Percentiles rank a stretch among this genome's conserved stretches.
phyloP scores from a whole-genome alignment of 352 stramenopile species.

The Globisporangium camurandrum region DNA sequence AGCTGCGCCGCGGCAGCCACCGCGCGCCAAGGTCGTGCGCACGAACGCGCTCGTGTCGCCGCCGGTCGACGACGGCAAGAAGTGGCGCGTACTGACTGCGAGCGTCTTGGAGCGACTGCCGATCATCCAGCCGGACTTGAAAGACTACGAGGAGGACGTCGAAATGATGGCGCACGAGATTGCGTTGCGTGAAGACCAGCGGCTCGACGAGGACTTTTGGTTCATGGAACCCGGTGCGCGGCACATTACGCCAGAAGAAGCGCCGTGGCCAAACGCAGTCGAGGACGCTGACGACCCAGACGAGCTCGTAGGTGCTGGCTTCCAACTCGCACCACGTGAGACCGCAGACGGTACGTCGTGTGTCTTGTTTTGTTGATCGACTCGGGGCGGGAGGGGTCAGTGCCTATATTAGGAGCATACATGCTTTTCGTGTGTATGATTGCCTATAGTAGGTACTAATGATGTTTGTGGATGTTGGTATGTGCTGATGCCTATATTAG shows the following conservation, averaged over 20 bases:
- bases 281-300: constrained; percentile 57
- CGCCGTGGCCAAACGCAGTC: constrained; percentile 45
- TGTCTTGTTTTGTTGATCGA: neutral
- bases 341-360: constrained; percentile 40
- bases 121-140: constrained; percentile 63
- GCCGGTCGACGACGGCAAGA: constrained; percentile 64
- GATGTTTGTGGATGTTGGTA: neutral
- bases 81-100: constrained; percentile 69
- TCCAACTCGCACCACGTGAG: constrained; percentile 68
- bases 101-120: constrained; percentile 68
- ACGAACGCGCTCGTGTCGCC: constrained; percentile 54
- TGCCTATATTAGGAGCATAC: neutral
- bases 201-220: constrained; percentile 79
- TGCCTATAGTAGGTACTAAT: neutral
- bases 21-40: constrained; percentile 37
- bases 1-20: constrained; percentile 30
- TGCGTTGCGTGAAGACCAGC: constrained; percentile 61
- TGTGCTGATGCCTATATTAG: constrained; percentile 10
- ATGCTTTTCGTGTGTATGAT: neutral
- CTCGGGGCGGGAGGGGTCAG: neutral
- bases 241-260: constrained; percentile 73
- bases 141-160: constrained; percentile 71
- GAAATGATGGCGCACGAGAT: constrained; percentile 75
- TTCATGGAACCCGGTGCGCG: constrained; percentile 70
- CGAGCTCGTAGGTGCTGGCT: constrained; percentile 64